Conservation (phyloP, 345 rosid species). For the Luvunga scandens region DNA sequence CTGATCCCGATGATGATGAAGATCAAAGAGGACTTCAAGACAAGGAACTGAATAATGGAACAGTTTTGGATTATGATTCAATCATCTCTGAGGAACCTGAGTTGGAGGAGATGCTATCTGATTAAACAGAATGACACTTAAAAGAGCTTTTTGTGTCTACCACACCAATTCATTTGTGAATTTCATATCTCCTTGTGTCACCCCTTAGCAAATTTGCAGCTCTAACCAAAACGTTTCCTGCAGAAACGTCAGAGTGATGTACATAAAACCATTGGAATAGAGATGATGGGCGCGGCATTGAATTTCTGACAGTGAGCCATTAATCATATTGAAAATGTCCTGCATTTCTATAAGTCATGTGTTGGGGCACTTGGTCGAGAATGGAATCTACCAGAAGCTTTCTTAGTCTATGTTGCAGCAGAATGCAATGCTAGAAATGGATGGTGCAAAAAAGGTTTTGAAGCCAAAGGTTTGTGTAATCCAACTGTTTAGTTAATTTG, state of each 20-base stretch:
- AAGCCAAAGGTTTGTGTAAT: not conserved
- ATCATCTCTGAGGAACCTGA: conserved; percentile 64
- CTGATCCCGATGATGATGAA: conserved; percentile 69
- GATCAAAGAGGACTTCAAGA: conserved; percentile 42
- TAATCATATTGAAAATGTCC: not conserved
- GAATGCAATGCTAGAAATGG: not conserved
- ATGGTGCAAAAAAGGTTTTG: not conserved
- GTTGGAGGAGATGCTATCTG: conserved; percentile 82
- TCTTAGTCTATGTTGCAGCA: not conserved
- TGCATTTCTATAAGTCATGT: not conserved
- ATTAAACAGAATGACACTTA: conserved; percentile 30
- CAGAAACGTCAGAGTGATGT: conserved; percentile 4
- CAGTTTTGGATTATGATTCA: conserved; percentile 60
- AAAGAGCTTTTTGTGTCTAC: not conserved
- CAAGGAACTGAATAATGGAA: conserved; percentile 38
- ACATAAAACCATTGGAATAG: conserved; percentile 6
- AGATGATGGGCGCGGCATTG: not conserved
- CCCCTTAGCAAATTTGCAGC: not conserved
- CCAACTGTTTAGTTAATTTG: not conserved
- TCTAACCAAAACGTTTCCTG: conserved; percentile 3
- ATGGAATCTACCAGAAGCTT: not conserved
- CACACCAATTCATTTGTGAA: not conserved
- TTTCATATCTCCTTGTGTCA: not conserved
- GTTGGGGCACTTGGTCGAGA: not conserved
- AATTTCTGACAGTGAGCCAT: not conserved